These are phyloP conservation scores for Lepidium aucheri DNA, from an alignment of 345 rosid species.

Conservation along the genomic window DNA sequence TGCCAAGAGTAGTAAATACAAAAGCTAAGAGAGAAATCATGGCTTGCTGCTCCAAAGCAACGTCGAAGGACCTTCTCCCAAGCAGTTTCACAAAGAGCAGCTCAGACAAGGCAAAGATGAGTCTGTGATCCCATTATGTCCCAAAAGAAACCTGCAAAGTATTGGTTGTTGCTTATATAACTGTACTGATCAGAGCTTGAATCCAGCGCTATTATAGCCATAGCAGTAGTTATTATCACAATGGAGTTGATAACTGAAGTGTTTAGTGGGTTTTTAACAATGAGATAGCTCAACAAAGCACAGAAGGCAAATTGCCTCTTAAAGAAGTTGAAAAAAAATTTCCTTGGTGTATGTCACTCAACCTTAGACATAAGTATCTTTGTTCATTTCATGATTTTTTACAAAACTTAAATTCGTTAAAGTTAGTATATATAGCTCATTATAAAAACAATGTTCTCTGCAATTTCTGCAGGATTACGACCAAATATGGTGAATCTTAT, in stretches of 20 bases:
- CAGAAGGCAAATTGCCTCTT: too few species aligned
- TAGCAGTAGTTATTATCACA: constrained; percentile 60
- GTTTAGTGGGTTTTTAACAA: constrained; percentile 65
- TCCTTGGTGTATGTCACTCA: too few species aligned
- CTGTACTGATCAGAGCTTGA: constrained; percentile 62
- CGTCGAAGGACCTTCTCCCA: constrained; percentile 73
- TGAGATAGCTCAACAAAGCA: constrained; percentile 51
- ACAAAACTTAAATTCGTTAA: too few species aligned
- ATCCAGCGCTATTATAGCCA: constrained; percentile 66
- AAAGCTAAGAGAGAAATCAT: constrained; percentile 69
- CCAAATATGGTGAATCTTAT: too few species aligned
- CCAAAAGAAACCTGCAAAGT: constrained; percentile 68
- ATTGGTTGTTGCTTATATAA: constrained; percentile 40
- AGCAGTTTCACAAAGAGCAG: constrained; percentile 57
- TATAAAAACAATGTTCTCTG: too few species aligned
- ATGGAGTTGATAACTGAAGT: constrained; percentile 54
- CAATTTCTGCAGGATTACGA: too few species aligned
- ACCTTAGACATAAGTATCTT: too few species aligned
- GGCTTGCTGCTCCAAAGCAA: constrained; percentile 81
- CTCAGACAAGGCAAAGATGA: constrained; percentile 82
- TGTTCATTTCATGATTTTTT: too few species aligned
- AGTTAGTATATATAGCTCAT: too few species aligned
- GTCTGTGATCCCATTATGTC: constrained; percentile 77
- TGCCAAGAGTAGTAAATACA: constrained; percentile 58
- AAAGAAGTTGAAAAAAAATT: too few species aligned